A percentile compares a stretch with the other conserved stretches of the same genome.
These are phyloP conservation scores for Serpula lacrymans DNA, from an alignment of 768 basidiomycete genomes.

Conservation along the genomic window DNA sequence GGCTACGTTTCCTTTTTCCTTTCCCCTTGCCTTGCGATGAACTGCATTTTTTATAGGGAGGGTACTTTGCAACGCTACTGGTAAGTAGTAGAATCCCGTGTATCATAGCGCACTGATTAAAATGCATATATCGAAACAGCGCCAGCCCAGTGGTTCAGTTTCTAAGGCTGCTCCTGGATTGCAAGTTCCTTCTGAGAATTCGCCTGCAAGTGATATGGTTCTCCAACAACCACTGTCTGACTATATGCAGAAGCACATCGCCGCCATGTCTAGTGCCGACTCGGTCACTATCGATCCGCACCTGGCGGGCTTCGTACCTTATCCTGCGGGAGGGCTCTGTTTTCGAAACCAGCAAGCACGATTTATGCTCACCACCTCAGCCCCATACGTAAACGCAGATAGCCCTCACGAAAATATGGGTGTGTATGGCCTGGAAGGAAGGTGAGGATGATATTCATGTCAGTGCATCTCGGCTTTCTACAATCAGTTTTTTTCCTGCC, in stretches of 20 bases:
- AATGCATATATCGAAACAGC: too few species aligned
- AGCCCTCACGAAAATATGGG: constrained; percentile 31
- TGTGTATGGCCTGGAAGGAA: constrained; percentile 46
- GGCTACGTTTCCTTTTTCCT: too few species aligned
- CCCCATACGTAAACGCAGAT: constrained; percentile 28
- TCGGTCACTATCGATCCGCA: constrained; percentile 42
- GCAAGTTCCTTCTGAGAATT: too few species aligned
- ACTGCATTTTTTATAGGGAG: too few species aligned
- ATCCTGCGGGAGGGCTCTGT: constrained; percentile 40
- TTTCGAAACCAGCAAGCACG: constrained; percentile 37
- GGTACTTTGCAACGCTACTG: constrained; percentile 33
- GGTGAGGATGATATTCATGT: constrained; percentile 33
- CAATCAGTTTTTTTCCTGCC: too few species aligned
- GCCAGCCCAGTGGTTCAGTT: too few species aligned
- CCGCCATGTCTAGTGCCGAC: constrained; percentile 25
- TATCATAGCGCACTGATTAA: not conserved
- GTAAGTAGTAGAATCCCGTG: not conserved
- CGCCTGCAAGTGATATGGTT: too few species aligned
- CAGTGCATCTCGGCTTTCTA: too few species aligned
- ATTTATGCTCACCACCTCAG: constrained; percentile 36
- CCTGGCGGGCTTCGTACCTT: constrained; percentile 41
- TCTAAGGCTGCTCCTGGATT: too few species aligned
- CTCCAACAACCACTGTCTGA: too few species aligned
- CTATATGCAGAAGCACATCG: constrained; percentile 14
- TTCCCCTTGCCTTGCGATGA: too few species aligned